Conservation (phyloP, 176 grass and related monocot genomes). For the Carex myosuroides region DNA sequence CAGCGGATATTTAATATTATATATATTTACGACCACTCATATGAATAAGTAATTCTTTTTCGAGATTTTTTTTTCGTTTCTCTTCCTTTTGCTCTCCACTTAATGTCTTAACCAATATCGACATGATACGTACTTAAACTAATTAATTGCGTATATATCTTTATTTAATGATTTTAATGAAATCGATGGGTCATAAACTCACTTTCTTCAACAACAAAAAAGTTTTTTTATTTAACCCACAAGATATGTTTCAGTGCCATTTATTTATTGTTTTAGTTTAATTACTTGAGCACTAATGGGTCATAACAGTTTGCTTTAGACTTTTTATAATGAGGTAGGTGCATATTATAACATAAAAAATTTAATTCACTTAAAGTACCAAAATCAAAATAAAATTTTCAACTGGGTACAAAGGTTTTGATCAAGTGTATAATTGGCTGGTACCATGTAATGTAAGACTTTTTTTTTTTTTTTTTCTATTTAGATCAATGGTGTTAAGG, state of each 20-base stretch:
- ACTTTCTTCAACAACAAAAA: background rate
- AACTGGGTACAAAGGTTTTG: background rate
- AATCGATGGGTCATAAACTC: background rate
- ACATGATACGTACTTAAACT: background rate
- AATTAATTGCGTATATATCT: background rate
- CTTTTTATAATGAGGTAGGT: background rate
- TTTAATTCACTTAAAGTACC: background rate
- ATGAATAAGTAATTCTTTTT: background rate
- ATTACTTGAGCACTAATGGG: background rate
- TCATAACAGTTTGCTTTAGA: background rate
- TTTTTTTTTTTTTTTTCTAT: too few relatives aligned
- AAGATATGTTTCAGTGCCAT: background rate
- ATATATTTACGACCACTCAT: background rate
- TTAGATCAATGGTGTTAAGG: too few relatives aligned
- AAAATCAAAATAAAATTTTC: background rate
- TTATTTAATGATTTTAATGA: background rate
- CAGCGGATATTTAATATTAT: background rate
- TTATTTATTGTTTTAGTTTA: background rate
- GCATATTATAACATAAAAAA: background rate
- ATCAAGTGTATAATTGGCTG: too few relatives aligned
- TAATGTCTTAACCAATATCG: background rate
- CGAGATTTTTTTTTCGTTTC: too few relatives aligned
- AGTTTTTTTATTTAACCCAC: background rate
- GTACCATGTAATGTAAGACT: too few relatives aligned
- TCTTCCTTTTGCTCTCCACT: too few relatives aligned